A percentile compares a stretch with the other conserved stretches of the same genome.
Conservation (phyloP, 305 asterid genomes). For the Fraxinus platypoda region DNA sequence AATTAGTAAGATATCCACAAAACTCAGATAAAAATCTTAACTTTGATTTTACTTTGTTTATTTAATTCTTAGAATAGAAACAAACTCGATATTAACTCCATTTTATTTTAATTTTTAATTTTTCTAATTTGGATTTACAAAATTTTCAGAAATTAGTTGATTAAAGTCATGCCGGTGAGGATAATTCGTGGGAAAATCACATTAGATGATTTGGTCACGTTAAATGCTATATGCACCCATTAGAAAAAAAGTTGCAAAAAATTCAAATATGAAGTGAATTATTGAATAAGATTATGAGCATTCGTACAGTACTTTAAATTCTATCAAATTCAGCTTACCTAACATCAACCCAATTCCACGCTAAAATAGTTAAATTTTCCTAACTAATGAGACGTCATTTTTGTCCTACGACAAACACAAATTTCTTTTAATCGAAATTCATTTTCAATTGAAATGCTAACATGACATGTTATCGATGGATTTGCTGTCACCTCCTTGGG, state of each 20-base stretch:
- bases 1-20: too few relatives aligned
- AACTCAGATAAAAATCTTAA: too few relatives aligned
- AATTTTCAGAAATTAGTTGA: background rate
- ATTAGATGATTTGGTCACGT: background rate
- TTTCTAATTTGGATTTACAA: background rate
- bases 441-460: slow-evolving; percentile 16
- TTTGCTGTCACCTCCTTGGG: slow-evolving; percentile 32
- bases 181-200: background rate
- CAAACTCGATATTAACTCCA: too few relatives aligned
- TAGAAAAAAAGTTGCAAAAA: background rate
- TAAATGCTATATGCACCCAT: background rate
- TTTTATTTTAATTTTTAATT: too few relatives aligned
- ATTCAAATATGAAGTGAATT: background rate
- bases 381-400: background rate
- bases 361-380: background rate
- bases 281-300: background rate
- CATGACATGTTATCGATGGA: slow-evolving; percentile 24
- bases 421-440: background rate
- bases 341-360: background rate
- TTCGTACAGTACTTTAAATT: background rate
- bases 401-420: background rate
- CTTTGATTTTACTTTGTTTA: too few relatives aligned
- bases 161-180: background rate
- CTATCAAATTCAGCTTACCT: background rate
- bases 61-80: too few relatives aligned